Evolutionary conservation across 169 alveolate genomes (phyloP), one percentile per base, ranked within the genome.

Genomic region (Plasmodium yoelii): DNA sequence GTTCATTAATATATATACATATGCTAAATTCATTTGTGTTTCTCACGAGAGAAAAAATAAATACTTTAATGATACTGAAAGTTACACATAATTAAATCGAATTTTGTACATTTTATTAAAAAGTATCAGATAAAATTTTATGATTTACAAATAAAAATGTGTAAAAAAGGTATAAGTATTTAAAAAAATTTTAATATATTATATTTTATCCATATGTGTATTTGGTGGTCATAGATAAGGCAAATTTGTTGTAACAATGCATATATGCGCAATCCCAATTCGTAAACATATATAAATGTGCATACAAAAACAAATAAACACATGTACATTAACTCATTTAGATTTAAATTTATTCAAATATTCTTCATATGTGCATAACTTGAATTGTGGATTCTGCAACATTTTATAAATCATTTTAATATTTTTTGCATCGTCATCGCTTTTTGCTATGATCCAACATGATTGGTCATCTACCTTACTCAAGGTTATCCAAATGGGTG

Each of bases 401-500:
- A 94, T 95, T 56, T 94, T 91, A 86, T 95, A 95, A 53, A 95
- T 94, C 70, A 91, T 92, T 56, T 63, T 60, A 55, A 95, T 92
- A 72, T 92, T 95, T 53, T 88, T 87, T 13, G 94, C 95, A 82
- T 95, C 98, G 73, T 95, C 97, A 67, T 92, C 96, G 84, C 94
- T 93, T 88, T 93, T 94, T 28, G 95, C 97, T 34, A 95, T 93
- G 19, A 95, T 70, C 98, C 98, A 95, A 56, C 97, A 95, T 15
- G 97, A 92, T 47, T 92, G 90, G 60, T 87, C 96, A 69, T 95
- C 97, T 47, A 94, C 94, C 89, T 89, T 93, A 64, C 93, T 88
- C 47, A 95, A 87, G 46, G 95, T 75, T 24, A 95, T 94, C 97
- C 97, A 95, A 39, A 95, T 92, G 2, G 98, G 98, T 1, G 98